Conservation (phyloP, 1,284 basidiomycete species). For the Ceratobasidium sp. region DNA sequence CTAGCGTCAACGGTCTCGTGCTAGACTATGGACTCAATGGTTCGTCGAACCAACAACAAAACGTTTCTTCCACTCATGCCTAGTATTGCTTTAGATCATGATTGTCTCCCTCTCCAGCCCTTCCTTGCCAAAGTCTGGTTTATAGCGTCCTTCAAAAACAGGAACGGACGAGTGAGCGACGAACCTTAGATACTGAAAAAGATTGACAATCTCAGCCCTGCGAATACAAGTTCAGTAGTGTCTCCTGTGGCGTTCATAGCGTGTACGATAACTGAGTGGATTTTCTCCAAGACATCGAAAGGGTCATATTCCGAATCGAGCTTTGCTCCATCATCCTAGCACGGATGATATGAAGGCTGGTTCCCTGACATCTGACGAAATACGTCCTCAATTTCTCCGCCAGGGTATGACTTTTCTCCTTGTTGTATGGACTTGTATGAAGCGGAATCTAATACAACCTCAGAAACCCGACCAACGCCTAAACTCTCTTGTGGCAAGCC, state of each 20-base stretch:
- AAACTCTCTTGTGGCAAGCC: slow-evolving; percentile 22
- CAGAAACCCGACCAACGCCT: slow-evolving; percentile 30
- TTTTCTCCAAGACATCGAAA: background rate
- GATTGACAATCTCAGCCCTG: slow-evolving; percentile 63
- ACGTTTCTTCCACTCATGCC: no score
- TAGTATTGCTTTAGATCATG: slow-evolving; percentile 29
- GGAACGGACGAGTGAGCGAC: slow-evolving; percentile 39
- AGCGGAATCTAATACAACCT: no score
- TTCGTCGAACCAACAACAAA: background rate
- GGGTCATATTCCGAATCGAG: slow-evolving; percentile 65
- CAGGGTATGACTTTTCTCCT: slow-evolving; percentile 47
- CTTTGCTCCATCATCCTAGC: slow-evolving; percentile 71
- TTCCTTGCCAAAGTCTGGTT: slow-evolving; percentile 70
- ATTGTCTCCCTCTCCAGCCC: slow-evolving; percentile 59
- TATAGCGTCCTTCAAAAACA: slow-evolving; percentile 56
- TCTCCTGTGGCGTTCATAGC: no score
- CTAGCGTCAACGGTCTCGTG: slow-evolving; percentile 68
- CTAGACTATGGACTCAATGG: slow-evolving; percentile 50
- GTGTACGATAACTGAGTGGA: background rate
- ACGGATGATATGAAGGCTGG: slow-evolving; percentile 77
- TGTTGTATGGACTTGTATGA: no score
- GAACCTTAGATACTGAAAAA: slow-evolving; percentile 65
- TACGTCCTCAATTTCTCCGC: slow-evolving; percentile 77
- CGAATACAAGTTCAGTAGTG: slow-evolving; percentile 55
- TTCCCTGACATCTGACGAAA: slow-evolving; percentile 72